These are phyloP conservation scores for Xanthoconium stramineum DNA, from an alignment of 768 basidiomycete species.

Conservation along the genomic window DNA sequence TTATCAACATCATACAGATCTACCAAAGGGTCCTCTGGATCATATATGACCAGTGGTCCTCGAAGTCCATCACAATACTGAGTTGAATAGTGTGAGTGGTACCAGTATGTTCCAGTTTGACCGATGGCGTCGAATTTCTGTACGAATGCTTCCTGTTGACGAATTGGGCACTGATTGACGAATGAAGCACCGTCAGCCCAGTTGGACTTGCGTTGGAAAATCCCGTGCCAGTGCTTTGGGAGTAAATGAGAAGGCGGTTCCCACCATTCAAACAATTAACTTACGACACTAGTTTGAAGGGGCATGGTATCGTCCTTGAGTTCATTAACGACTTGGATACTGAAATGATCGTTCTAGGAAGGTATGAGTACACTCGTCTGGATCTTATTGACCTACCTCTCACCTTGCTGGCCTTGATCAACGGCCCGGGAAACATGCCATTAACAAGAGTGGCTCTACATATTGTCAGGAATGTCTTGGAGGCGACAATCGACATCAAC, in stretches of 20 bases:
- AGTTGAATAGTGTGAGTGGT: slow-evolving; percentile 24
- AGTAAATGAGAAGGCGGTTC: slow-evolving; percentile 6
- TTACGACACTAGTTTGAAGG: slow-evolving; percentile 39
- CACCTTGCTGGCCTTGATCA: slow-evolving; percentile 39
- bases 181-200: slow-evolving; percentile 3
- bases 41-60: slow-evolving; percentile 25
- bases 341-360: not conserved
- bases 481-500: not conserved
- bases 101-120: slow-evolving; percentile 41
- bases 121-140: slow-evolving; percentile 31
- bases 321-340: not conserved
- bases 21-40: slow-evolving; percentile 1
- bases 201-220: slow-evolving; percentile 4
- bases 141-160: slow-evolving; percentile 26
- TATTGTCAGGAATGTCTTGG: not conserved
- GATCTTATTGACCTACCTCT: not conserved
- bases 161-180: slow-evolving; percentile 6
- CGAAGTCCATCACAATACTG: slow-evolving; percentile 14
- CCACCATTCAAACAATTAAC: slow-evolving; percentile 10
- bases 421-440: slow-evolving; percentile 36
- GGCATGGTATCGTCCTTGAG: slow-evolving; percentile 43
- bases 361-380: not conserved
- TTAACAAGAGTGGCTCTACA: not conserved
- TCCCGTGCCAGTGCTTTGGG: slow-evolving; percentile 4
- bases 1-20: slow-evolving; percentile 43